phyloP scores from a whole-genome alignment of 1,139 yeast species.

The Hemisphaericaspora xylanilytica region DNA sequence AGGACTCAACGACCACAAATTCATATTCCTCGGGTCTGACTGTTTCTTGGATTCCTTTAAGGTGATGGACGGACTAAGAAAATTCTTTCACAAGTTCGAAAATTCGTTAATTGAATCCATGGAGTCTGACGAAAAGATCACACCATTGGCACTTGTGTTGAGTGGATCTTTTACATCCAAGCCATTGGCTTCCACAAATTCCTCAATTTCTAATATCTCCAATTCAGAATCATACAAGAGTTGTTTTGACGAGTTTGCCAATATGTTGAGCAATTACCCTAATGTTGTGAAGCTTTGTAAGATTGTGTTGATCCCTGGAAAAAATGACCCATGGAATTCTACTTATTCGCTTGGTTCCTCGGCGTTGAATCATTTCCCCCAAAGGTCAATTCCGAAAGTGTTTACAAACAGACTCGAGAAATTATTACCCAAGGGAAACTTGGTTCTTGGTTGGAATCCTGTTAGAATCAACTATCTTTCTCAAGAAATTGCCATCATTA shows the following conservation, averaged over 20 bases:
- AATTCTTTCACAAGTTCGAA: constrained; percentile 53
- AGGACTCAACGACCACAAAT: constrained; percentile 51
- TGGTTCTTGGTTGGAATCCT: constrained; percentile 69
- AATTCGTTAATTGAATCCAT: constrained; percentile 30
- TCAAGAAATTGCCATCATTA: constrained; percentile 73
- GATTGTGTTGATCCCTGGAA: constrained; percentile 77
- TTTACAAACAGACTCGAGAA: constrained; percentile 69
- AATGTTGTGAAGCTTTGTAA: constrained; percentile 35
- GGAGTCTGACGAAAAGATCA: constrained; percentile 22
- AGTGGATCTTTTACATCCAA: constrained; percentile 62
- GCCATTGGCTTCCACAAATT: constrained; percentile 54
- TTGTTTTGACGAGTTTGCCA: constrained; percentile 70
- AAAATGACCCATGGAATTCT: constrained; percentile 91
- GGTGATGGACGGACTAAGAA: constrained; percentile 59
- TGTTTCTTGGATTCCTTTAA: constrained; percentile 60
- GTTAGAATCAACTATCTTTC: constrained; percentile 71
- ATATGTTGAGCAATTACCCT: constrained; percentile 37
- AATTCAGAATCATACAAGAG: constrained; percentile 62
- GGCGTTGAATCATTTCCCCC: constrained; percentile 64
- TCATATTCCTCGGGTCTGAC: constrained; percentile 74
- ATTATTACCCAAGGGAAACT: constrained; percentile 57
- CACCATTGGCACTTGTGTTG: constrained; percentile 53
- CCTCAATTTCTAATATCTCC: constrained; percentile 40
- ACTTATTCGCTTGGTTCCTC: constrained; percentile 64
- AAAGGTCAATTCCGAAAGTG: constrained; percentile 62